Conservation (phyloP, 2,329 filamentous ascomycete genomes). For the Podosphaera xanthii region DNA sequence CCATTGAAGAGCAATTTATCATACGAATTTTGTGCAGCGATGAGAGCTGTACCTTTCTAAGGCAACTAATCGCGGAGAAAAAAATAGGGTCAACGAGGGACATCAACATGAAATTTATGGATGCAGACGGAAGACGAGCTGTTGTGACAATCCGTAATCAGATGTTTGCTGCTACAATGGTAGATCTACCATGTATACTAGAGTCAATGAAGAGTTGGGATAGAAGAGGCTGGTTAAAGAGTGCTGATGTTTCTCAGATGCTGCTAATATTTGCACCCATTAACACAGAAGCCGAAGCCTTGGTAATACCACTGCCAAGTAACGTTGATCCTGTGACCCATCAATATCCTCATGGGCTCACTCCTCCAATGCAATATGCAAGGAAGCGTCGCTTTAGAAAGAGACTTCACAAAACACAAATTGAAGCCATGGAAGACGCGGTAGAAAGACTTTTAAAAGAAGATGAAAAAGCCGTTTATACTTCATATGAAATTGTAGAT, state of each 20-base stretch:
- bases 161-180: slow-evolving; percentile 40
- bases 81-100: slow-evolving; percentile 52
- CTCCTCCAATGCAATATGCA: slow-evolving; percentile 35
- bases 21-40: slow-evolving; percentile 46
- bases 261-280: slow-evolving; percentile 39
- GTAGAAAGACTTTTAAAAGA: slow-evolving; percentile 27
- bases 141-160: slow-evolving; percentile 34
- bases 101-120: slow-evolving; percentile 59
- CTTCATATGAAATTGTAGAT: slow-evolving; percentile 21
- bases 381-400: slow-evolving; percentile 34
- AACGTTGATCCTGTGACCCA: slow-evolving; percentile 14
- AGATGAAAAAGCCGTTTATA: slow-evolving; percentile 21
- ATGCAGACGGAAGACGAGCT: slow-evolving; percentile 36
- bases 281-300: slow-evolving; percentile 27
- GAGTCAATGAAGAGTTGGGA: slow-evolving; percentile 60
- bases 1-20: slow-evolving; percentile 75
- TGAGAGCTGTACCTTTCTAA: slow-evolving; percentile 64
- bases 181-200: slow-evolving; percentile 47
- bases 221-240: slow-evolving; percentile 49
- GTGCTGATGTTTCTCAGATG: slow-evolving; percentile 55
- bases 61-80: slow-evolving; percentile 50
- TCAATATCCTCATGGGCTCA: slow-evolving; percentile 29
- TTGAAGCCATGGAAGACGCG: slow-evolving; percentile 32
- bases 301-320: slow-evolving; percentile 11
- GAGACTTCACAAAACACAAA: slow-evolving; percentile 29